Conservation (phyloP, 495 filamentous ascomycete genomes). For the Aspergillus sparsus region DNA sequence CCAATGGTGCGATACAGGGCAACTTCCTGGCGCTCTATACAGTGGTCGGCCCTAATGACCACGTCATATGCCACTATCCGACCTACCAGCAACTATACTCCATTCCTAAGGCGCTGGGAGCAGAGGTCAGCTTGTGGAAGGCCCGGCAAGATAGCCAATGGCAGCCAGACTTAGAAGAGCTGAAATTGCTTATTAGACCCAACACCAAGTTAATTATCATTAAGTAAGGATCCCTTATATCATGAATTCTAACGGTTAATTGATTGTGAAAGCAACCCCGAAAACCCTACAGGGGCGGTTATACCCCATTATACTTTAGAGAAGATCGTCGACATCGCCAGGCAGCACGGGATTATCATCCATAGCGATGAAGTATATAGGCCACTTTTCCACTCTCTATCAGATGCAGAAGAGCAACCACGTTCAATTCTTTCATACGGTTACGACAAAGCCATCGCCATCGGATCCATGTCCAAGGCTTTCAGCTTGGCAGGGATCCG, state of each 20-base stretch:
- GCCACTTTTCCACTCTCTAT: slow-evolving; percentile 76
- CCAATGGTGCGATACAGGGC: slow-evolving; percentile 78
- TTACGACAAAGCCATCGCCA: slow-evolving; percentile 69
- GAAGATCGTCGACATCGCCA: slow-evolving; percentile 66
- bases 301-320: slow-evolving; percentile 61
- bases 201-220: slow-evolving; percentile 77
- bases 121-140: slow-evolving; percentile 80
- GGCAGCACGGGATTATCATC: slow-evolving; percentile 61
- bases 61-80: slow-evolving; percentile 87
- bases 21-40: slow-evolving; percentile 79
- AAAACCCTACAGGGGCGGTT: slow-evolving; percentile 82
- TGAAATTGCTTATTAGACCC: slow-evolving; percentile 64
- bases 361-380: slow-evolving; percentile 85
- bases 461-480: slow-evolving; percentile 83
- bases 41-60: slow-evolving; percentile 74
- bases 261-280: slow-evolving; percentile 65
- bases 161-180: slow-evolving; percentile 65
- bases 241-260: neutral
- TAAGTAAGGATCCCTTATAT: slow-evolving; percentile 44
- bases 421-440: slow-evolving; percentile 68
- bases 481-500: slow-evolving; percentile 83
- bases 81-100: slow-evolving; percentile 88
- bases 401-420: slow-evolving; percentile 59
- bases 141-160: slow-evolving; percentile 65
- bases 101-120: slow-evolving; percentile 74